Evolutionary conservation across 306 rosid genomes (phyloP).

Genomic region (Vigna radiata): DNA sequence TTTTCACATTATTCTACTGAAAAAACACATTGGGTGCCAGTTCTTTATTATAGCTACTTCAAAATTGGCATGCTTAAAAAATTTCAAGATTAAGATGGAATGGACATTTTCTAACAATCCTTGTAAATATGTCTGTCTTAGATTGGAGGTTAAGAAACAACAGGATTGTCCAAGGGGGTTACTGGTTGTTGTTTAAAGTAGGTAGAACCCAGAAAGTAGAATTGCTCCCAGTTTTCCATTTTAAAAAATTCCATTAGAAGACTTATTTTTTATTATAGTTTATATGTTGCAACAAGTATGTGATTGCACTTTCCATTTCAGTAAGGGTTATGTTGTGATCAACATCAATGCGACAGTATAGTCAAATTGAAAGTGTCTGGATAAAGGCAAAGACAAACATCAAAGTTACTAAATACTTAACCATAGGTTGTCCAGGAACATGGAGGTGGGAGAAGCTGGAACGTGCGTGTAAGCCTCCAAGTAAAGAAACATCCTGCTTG

Average conservation of each 20-base stretch:
- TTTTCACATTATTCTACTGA: background rate
- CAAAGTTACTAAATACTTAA: constrained; percentile 5
- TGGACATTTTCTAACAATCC: constrained; percentile 1
- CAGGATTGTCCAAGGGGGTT: background rate
- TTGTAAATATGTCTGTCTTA: background rate
- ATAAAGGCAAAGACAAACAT: background rate
- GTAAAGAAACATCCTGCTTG: constrained; percentile 13
- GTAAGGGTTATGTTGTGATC: background rate
- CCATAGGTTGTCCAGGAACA: background rate
- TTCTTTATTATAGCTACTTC: background rate
- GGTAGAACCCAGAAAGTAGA: background rate
- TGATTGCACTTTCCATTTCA: background rate
- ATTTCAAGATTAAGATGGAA: background rate
- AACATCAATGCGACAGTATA: background rate
- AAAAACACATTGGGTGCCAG: background rate
- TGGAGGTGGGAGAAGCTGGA: constrained; percentile 4
- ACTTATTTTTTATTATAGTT: background rate
- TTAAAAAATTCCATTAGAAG: background rate
- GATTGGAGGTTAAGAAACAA: background rate
- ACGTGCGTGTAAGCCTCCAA: background rate
- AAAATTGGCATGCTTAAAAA: background rate
- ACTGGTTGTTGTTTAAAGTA: background rate
- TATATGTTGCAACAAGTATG: background rate
- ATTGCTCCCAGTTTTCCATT: background rate
- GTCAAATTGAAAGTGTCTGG: background rate